Conservation (phyloP, 345 rosid species). For the Linum trigynum region DNA sequence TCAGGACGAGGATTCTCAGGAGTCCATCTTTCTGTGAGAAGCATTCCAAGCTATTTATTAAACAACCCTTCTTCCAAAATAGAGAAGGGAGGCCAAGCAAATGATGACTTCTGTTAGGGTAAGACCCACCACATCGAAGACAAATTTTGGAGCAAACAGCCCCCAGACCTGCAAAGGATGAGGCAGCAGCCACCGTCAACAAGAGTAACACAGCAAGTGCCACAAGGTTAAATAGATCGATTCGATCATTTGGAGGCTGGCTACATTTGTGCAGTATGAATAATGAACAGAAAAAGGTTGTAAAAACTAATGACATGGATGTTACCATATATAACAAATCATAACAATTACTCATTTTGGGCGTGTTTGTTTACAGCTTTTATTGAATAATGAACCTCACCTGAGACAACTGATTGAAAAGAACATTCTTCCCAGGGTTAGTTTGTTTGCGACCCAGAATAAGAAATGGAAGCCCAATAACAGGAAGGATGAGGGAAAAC, state of each 20-base stretch:
- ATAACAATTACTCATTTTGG: too few relatives aligned
- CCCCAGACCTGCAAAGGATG: conserved; percentile 75
- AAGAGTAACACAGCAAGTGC: not conserved
- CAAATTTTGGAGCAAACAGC: conserved; percentile 86
- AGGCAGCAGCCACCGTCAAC: not conserved
- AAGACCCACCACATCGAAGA: conserved; percentile 67
- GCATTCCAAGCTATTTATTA: too few relatives aligned
- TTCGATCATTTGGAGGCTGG: not conserved
- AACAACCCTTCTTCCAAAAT: not conserved
- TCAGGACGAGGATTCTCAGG: too few relatives aligned
- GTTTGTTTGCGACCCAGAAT: conserved; percentile 19
- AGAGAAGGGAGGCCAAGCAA: conserved; percentile 54
- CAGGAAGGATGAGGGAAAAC: conserved; percentile 66
- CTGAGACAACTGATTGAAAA: conserved; percentile 33
- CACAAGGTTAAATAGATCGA: not conserved
- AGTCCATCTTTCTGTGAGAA: too few relatives aligned
- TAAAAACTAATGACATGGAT: too few relatives aligned
- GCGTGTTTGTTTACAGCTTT: not conserved
- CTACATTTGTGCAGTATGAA: not conserved
- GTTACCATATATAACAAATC: too few relatives aligned
- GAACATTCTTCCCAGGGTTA: conserved; percentile 11
- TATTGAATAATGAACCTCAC: conserved; percentile 28
- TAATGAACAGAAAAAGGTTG: too few relatives aligned
- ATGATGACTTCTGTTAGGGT: conserved; percentile 51
- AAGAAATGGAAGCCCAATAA: conserved; percentile 74